Percentiles rank a stretch among this genome's conserved stretches.
Conservation (phyloP, 2,329 filamentous ascomycete genomes). For the Talaromyces rugulosus region DNA sequence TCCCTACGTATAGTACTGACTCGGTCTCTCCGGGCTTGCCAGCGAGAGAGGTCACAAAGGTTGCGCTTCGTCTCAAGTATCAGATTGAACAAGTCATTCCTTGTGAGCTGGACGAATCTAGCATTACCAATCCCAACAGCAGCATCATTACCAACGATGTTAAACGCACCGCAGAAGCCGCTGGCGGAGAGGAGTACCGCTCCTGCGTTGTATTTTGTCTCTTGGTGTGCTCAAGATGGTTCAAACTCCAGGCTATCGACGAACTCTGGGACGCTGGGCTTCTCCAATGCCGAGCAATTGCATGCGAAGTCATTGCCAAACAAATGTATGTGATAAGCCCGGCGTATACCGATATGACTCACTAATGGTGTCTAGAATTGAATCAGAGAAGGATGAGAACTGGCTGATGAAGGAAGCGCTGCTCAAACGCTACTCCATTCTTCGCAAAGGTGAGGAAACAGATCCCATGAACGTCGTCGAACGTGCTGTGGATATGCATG, state of each 20-base stretch:
- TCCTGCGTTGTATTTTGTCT: slow-evolving; percentile 82
- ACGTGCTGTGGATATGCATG: slow-evolving; percentile 88
- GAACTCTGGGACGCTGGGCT: slow-evolving; percentile 93
- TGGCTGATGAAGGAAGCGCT: slow-evolving; percentile 79
- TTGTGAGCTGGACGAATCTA: slow-evolving; percentile 76
- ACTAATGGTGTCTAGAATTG: slow-evolving; percentile 58
- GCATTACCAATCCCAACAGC: slow-evolving; percentile 76
- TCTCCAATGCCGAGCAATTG: slow-evolving; percentile 70
- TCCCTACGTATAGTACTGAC: slow-evolving; percentile 38
- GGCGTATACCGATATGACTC: slow-evolving; percentile 4
- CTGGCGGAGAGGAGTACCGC: slow-evolving; percentile 68
- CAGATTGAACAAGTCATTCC: slow-evolving; percentile 85
- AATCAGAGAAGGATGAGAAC: slow-evolving; percentile 71
- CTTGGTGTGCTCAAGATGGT: slow-evolving; percentile 70
- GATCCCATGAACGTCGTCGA: slow-evolving; percentile 83
- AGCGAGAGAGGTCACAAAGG: slow-evolving; percentile 76
- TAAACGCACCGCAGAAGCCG: slow-evolving; percentile 72
- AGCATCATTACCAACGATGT: slow-evolving; percentile 78
- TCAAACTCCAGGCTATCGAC: slow-evolving; percentile 68
- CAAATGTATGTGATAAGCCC: slow-evolving; percentile 41
- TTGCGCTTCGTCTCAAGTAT: slow-evolving; percentile 84
- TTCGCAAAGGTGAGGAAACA: slow-evolving; percentile 67
- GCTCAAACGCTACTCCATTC: slow-evolving; percentile 81
- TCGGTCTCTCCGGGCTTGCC: slow-evolving; percentile 61
- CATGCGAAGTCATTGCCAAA: slow-evolving; percentile 92